These are phyloP conservation scores for Fagopyrum homotropicum DNA, from an alignment of 148 eudicot species.

Conservation along the genomic window DNA sequence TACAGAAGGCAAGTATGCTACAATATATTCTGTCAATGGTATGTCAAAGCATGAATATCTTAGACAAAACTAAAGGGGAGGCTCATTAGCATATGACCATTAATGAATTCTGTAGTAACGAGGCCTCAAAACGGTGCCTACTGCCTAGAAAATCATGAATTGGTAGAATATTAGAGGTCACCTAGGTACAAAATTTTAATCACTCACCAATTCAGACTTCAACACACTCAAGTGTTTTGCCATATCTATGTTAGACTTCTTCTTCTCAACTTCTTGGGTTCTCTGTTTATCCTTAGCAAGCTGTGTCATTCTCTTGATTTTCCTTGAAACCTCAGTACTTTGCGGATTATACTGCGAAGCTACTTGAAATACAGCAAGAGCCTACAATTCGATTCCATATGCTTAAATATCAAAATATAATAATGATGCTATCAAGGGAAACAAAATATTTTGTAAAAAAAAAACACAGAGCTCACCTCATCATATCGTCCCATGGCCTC, in stretches of 20 bases:
- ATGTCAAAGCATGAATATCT: not conserved
- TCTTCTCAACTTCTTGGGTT: constrained; percentile 63
- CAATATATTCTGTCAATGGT: not conserved
- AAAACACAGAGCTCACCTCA: constrained; percentile 38
- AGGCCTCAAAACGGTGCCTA: not conserved
- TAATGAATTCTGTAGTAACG: not conserved
- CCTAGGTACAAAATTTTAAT: not conserved
- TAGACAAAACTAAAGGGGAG: not conserved
- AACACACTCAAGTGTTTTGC: constrained; percentile 57
- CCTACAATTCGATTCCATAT: constrained; percentile 37
- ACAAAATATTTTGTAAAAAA: not conserved
- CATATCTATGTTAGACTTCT: constrained; percentile 77
- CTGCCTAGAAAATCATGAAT: not conserved
- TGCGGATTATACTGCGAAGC: constrained; percentile 74
- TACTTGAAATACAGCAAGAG: constrained; percentile 66
- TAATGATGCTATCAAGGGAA: not conserved
- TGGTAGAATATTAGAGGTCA: not conserved
- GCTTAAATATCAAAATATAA: not conserved
- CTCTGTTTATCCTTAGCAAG: constrained; percentile 71
- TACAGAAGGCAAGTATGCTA: not conserved
- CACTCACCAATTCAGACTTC: constrained; percentile 75
- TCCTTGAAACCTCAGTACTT: constrained; percentile 81
- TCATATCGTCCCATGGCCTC: constrained; percentile 92
- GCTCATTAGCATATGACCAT: not conserved
- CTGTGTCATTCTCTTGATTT: constrained; percentile 75